Evolutionary conservation across 1,284 basidiomycete genomes (phyloP), one percentile per base, ranked within the genome.

Genomic region (Leucoagaricus sp.): DNA sequence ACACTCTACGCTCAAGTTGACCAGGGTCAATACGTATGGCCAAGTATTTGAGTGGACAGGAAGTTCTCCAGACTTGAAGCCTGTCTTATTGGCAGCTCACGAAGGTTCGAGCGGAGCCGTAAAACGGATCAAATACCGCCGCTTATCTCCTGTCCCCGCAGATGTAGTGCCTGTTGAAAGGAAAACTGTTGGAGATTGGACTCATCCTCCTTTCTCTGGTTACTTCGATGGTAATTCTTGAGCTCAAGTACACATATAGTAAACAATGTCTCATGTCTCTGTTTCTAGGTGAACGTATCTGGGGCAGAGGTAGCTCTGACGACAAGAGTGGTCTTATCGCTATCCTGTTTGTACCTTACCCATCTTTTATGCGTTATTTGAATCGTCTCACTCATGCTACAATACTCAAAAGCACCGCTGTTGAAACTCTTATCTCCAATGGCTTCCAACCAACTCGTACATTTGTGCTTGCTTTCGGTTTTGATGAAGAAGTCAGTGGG

Each of bases 401-500:
- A 5, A 25, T 19, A 9, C 10, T 12, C 28, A 1, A n/a, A 38
- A 79, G 77, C 46, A 72, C 81, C 0, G 74, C 82, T 4, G 65
- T 89, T n/a, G 85, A 89, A 63, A 70, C 78, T 0, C 72, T 89
- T 2, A 67, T 89, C 10, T 72, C 78, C 53, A 70, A 70, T 13
- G 77, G 76, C 21, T 89, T 85, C 68, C 62, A 74, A 44, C 87
- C 87, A 12, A 69, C 71, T 0, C 75, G 87, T 29, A 83, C 83
- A 1, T 70, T 91, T 48, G 79, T 92, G 2, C 73, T 91, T 42
- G 80, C 85, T 1, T 86, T 85, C 61, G 89, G 91, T 9, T 87
- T 87, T 61, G 90, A 92, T 66, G 91, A 92, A 67, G 90, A 93
- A 72, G 71, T 78, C 15, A 77, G 77, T 53, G 87, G 86, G 34